Evolutionary conservation across 2,329 filamentous ascomycete species (phyloP).

Genomic region (Pseudogymnoascus destructans): DNA sequence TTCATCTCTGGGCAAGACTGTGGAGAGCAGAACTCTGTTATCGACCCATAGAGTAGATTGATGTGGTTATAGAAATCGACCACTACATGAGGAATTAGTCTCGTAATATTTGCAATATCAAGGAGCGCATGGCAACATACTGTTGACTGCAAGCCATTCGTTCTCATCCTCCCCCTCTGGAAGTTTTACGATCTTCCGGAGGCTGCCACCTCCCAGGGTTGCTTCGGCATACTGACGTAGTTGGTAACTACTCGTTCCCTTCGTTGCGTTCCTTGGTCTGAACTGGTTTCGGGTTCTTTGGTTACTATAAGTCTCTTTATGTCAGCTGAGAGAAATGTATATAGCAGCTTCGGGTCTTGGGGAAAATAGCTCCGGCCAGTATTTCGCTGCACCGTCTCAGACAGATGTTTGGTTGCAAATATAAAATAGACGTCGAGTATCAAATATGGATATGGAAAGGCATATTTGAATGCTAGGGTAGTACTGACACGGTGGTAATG

Average conservation of each 20-base stretch:
- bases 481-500: conserved; percentile 68
- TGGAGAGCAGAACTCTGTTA: conserved; percentile 97
- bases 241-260: conserved; percentile 84
- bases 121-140: conserved; percentile 36
- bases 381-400: not conserved
- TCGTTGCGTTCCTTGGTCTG: conserved; percentile 70
- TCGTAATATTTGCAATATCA: not conserved
- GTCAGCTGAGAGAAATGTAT: conserved; percentile 28
- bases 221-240: conserved; percentile 96
- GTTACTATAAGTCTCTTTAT: conserved; percentile 43
- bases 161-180: conserved; percentile 96
- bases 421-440: not conserved
- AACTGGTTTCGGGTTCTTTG: conserved; percentile 83
- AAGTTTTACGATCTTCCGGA: conserved; percentile 91
- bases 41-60: conserved; percentile 95
- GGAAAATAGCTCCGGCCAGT: conserved; percentile 20
- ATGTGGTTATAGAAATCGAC: conserved; percentile 99
- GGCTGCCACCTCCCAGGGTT: conserved; percentile 82
- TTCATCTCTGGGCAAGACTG: conserved; percentile 99
- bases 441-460: not conserved
- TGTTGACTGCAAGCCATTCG: conserved; percentile 96
- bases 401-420: not conserved
- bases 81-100: conserved; percentile 43
- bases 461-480: conserved; percentile 24
- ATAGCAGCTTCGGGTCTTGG: conserved; percentile 30